Conservation (phyloP, 352 stramenopile genomes). For the Globisporangium ultimum region DNA sequence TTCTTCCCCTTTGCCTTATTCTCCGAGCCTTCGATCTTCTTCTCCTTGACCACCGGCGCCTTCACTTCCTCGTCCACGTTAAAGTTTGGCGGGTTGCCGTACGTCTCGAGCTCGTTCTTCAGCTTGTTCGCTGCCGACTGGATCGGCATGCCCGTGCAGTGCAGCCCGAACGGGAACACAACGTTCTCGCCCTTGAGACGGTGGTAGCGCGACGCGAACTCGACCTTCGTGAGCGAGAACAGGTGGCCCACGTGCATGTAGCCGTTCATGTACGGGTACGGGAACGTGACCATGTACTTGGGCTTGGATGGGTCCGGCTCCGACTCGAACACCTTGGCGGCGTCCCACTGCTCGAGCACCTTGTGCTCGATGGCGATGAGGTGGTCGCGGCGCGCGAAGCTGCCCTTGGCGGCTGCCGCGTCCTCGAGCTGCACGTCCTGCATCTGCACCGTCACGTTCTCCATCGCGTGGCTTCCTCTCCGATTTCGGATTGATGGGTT, state of each 20-base stretch:
- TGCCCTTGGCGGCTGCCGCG: slow-evolving; percentile 35
- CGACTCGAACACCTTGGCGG: slow-evolving; percentile 89
- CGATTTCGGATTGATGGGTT: slow-evolving; percentile 13
- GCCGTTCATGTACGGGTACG: slow-evolving; percentile 99
- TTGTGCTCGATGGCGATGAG: slow-evolving; percentile 90
- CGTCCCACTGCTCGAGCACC: slow-evolving; percentile 89
- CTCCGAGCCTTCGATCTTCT: slow-evolving; percentile 73
- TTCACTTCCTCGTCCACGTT: slow-evolving; percentile 49
- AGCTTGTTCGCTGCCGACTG: slow-evolving; percentile 99
- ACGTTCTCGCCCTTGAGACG: slow-evolving; percentile 98
- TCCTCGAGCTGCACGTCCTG: slow-evolving; percentile 71
- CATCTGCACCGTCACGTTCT: slow-evolving; percentile 79
- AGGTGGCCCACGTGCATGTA: slow-evolving; percentile 97
- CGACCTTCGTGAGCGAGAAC: slow-evolving; percentile 99
- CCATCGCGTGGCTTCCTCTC: slow-evolving; percentile 25
- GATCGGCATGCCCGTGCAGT: slow-evolving; percentile 99
- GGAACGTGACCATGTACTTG: slow-evolving; percentile 99
- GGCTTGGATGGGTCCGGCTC: slow-evolving; percentile 70
- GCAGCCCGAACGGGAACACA: slow-evolving; percentile 98
- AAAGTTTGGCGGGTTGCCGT: slow-evolving; percentile 94
- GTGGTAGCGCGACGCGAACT: slow-evolving; percentile 92
- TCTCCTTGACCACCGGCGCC: slow-evolving; percentile 36
- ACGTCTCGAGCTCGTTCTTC: slow-evolving; percentile 95
- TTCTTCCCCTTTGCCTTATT: slow-evolving; percentile 95
- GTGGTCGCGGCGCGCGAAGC: slow-evolving; percentile 87